Evolutionary conservation across 2,329 filamentous ascomycete species (phyloP), one percentile per base, ranked within the genome.

Genomic region (Colletotrichum phormii): DNA sequence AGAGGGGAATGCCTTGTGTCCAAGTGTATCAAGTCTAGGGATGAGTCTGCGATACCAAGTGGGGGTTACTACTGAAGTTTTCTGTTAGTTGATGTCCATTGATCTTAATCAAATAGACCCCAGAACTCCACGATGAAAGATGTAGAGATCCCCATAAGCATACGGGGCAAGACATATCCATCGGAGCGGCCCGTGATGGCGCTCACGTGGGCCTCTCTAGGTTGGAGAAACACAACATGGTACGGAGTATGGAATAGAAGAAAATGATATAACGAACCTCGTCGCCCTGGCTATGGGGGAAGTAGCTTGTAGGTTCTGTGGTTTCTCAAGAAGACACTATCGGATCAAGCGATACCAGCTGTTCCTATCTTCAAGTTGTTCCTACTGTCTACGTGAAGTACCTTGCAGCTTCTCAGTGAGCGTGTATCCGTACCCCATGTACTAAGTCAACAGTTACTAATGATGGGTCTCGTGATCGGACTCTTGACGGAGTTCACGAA

Each of bases 131-230:
- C 9, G 31, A 9, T 33, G 1, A 8, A 33, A 33, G 31, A 33
- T 33, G 9, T 33, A 33, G 31, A 33, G 13, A 6, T 42, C 35
- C 15, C 3, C 2, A 12, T 7, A 15, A 42, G 35, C 42, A 4
- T 46, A 46, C 13, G 6, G 13, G 42, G 13, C 22, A 9, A 31
- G 31, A n/a, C 31, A 35, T 11, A 24, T 42, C 31, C 22, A 55
- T 18, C 66, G 53, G 37, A 24, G 29, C 60, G 60, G 66, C 66
- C 59, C 66, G 66, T 22, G 60, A 22, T 26, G 37, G 60, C 5
- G 13, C 22, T 18, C 35, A 33, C 46, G 63, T 57, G 63, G 53
- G 49, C 46, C 31, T 18, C 18, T 26, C 24, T 26, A 26, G 24
- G 24, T 26, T 26, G 24, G 24, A 26, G 24, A 26, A 26, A 26